phyloP scores from a whole-genome alignment of 805 yeast genomes.

The Yarrowia osloensis region DNA sequence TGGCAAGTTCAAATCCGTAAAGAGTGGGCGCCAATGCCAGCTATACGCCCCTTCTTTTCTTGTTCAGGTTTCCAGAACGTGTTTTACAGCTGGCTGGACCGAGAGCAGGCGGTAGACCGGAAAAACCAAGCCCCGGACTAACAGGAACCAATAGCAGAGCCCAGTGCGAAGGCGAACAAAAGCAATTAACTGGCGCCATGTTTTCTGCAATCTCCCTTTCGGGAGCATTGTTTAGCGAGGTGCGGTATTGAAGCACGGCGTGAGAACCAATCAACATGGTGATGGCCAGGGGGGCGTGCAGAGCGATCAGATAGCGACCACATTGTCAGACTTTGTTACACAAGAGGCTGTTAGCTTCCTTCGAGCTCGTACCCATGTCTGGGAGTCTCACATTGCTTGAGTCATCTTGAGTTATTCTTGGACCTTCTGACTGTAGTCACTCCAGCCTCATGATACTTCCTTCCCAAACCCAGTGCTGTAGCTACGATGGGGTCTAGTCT shows the following conservation, averaged over 20 bases:
- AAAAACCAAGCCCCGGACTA: background rate
- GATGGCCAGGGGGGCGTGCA: background rate
- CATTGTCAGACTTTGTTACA: no score
- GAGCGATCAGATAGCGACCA: no score
- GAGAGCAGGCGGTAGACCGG: background rate
- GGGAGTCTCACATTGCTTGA: background rate
- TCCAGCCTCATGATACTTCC: background rate
- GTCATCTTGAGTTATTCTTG: background rate
- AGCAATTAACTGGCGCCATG: background rate
- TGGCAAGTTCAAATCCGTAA: background rate
- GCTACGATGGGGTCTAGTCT: background rate
- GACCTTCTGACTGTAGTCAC: background rate
- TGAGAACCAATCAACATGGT: constrained; percentile 7
- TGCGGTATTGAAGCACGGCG: background rate
- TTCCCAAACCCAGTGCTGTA: background rate
- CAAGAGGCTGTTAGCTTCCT: no score
- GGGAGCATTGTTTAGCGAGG: constrained; percentile 5
- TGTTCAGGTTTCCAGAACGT: background rate
- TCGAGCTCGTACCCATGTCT: no score
- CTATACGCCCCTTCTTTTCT: background rate
- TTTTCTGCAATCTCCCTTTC: background rate
- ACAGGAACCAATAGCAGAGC: background rate
- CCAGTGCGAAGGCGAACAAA: background rate
- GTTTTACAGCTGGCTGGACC: background rate
- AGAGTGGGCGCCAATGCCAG: background rate